Conservation (phyloP, 306 rosid genomes). For the Cyclanthera cordifolia region DNA sequence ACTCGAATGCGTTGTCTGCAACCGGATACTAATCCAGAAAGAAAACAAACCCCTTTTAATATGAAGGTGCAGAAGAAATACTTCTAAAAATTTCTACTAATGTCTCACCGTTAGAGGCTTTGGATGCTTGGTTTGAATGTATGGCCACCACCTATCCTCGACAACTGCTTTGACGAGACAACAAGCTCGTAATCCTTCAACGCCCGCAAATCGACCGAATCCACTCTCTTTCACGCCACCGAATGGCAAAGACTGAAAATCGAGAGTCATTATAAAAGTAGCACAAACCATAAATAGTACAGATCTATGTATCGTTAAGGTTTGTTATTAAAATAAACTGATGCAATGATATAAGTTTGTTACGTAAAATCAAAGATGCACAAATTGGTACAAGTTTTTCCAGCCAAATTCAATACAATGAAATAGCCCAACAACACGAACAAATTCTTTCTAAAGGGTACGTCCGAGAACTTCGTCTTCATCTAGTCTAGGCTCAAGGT, state of each 20-base stretch:
- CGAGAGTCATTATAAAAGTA: conserved; percentile 8
- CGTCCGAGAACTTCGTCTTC: too few relatives aligned
- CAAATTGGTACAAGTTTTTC: background rate
- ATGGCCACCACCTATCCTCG: conserved; percentile 96
- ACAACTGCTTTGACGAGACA: conserved; percentile 89
- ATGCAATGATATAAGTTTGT: background rate
- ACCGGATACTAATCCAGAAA: conserved; percentile 53
- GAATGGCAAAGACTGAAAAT: conserved; percentile 84
- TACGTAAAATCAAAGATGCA: background rate
- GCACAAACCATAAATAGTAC: background rate
- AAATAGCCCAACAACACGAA: background rate
- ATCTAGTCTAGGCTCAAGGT: too few relatives aligned
- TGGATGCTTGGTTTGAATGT: conserved; percentile 63
- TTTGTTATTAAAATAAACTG: too few relatives aligned
- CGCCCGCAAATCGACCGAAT: conserved; percentile 89
- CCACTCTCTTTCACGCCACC: conserved; percentile 94
- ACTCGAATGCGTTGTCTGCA: conserved; percentile 72
- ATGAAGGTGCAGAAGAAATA: background rate
- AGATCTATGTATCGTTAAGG: background rate
- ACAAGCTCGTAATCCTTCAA: conserved; percentile 90
- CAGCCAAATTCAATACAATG: background rate
- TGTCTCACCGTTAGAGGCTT: conserved; percentile 74
- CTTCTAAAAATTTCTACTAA: background rate
- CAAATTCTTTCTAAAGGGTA: background rate
- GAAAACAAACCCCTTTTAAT: background rate